Evolutionary conservation across 2,329 filamentous ascomycete genomes (phyloP).

Genomic region (Paecilomyces dactylethromorphus): DNA sequence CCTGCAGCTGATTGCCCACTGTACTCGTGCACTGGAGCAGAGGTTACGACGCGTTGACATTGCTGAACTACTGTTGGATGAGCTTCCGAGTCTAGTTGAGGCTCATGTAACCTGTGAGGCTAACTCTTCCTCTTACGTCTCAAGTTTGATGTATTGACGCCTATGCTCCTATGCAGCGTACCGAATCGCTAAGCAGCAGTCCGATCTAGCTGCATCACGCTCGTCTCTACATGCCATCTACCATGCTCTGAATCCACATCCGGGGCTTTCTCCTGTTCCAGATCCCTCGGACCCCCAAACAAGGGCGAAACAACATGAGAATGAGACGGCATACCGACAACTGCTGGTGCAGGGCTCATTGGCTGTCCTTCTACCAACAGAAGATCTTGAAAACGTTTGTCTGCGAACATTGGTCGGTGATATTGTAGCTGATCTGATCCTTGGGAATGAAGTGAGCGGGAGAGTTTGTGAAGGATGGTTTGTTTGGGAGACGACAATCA

Average conservation of each 20-base stretch:
- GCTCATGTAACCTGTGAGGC: conserved; percentile 68
- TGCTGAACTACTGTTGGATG: conserved; percentile 75
- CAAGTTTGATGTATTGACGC: conserved; percentile 13
- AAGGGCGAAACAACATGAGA: conserved; percentile 59
- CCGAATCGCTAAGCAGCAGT: conserved; percentile 57
- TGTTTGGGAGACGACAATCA: conserved; percentile 76
- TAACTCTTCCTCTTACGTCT: conserved; percentile 3
- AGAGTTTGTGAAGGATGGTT: conserved; percentile 84
- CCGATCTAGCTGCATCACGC: conserved; percentile 53
- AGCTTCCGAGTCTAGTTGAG: conserved; percentile 75
- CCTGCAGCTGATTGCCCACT: conserved; percentile 85
- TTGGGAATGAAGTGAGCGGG: conserved; percentile 73
- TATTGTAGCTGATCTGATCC: conserved; percentile 81
- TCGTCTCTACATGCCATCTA: conserved; percentile 65
- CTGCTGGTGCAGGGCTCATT: conserved; percentile 77
- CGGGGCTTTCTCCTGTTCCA: conserved; percentile 72
- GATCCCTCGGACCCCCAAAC: conserved; percentile 45
- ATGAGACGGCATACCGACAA: conserved; percentile 79
- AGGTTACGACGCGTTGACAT: conserved; percentile 75
- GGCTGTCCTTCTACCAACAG: conserved; percentile 78
- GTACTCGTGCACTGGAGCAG: conserved; percentile 80
- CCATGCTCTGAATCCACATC: conserved; percentile 75
- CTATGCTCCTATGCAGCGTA: conserved; percentile 52
- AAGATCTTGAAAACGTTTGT: conserved; percentile 84
- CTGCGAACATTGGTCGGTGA: conserved; percentile 77